These are phyloP conservation scores for Clathrus columnatus DNA, from an alignment of 768 basidiomycete species.

Conservation along the genomic window DNA sequence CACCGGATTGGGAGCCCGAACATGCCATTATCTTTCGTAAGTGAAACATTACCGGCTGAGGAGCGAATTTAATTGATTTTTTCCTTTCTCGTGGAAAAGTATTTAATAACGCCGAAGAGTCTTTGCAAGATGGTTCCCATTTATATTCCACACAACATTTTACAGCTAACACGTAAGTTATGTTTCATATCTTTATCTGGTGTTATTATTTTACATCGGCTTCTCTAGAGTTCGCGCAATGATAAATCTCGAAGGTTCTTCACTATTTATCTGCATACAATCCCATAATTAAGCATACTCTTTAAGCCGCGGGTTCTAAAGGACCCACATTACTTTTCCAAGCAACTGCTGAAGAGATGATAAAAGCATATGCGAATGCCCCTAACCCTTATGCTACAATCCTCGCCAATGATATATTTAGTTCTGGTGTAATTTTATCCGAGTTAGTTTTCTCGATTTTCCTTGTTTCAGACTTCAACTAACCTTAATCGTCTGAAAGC, in stretches of 20 bases:
- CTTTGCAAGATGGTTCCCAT: constrained; percentile 90
- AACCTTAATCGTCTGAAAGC: constrained; percentile 31
- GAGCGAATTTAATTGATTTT: background rate
- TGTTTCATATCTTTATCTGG: background rate
- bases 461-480: constrained; percentile 1
- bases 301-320: constrained; percentile 69
- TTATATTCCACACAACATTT: constrained; percentile 88
- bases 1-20: constrained; percentile 61
- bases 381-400: constrained; percentile 87
- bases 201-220: background rate
- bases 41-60: constrained; percentile 21
- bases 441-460: constrained; percentile 46
- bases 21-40: constrained; percentile 76
- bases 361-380: constrained; percentile 77
- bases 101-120: constrained; percentile 94
- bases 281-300: background rate
- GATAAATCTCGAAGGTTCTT: constrained; percentile 80
- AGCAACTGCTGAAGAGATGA: constrained; percentile 93
- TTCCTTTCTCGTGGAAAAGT: constrained; percentile 35
- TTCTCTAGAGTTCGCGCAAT: constrained; percentile 62
- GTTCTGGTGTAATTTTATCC: constrained; percentile 80
- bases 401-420: constrained; percentile 87
- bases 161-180: constrained; percentile 53
- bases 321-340: constrained; percentile 92
- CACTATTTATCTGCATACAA: background rate